Percentiles rank a stretch among this genome's conserved stretches.
phyloP scores from a whole-genome alignment of 495 filamentous ascomycete species.

The Platismatia glauca region DNA sequence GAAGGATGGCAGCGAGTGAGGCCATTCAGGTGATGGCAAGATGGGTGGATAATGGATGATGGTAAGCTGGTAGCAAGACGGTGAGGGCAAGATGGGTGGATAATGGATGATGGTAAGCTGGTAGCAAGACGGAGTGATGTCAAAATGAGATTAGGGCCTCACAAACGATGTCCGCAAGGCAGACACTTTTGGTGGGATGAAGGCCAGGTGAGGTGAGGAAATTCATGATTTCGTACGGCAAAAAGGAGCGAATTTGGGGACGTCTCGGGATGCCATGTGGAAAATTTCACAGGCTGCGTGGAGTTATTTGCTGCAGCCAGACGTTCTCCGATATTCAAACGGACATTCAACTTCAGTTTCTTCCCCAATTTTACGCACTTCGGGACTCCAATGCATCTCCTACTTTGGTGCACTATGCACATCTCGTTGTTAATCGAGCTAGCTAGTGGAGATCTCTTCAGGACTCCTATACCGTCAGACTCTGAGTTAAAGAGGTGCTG shows the following conservation, averaged over 20 bases:
- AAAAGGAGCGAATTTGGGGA: not conserved
- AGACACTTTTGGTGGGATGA: too few relatives aligned
- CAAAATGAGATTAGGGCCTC: not conserved
- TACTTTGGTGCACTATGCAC: not conserved
- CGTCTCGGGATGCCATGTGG: not conserved
- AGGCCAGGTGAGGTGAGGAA: not conserved
- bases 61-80: not conserved
- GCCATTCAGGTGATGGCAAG: not conserved
- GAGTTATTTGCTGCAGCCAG: not conserved
- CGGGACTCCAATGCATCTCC: not conserved
- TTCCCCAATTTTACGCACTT: not conserved
- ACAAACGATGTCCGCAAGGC: too few relatives aligned
- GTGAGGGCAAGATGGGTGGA: too few relatives aligned
- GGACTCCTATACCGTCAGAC: not conserved
- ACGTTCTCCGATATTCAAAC: not conserved
- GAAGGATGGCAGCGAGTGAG: not conserved
- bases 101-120: too few relatives aligned
- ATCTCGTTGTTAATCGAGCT: not conserved
- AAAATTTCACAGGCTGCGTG: not conserved
- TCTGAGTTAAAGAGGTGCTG: not conserved
- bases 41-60: not conserved
- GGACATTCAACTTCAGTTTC: not conserved
- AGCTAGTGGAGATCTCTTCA: not conserved
- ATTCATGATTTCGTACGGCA: not conserved
- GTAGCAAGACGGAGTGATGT: not conserved